Base-by-base conservation (phyloP, 768 basidiomycete species). In the Dacryopinax spathularia region DNA sequence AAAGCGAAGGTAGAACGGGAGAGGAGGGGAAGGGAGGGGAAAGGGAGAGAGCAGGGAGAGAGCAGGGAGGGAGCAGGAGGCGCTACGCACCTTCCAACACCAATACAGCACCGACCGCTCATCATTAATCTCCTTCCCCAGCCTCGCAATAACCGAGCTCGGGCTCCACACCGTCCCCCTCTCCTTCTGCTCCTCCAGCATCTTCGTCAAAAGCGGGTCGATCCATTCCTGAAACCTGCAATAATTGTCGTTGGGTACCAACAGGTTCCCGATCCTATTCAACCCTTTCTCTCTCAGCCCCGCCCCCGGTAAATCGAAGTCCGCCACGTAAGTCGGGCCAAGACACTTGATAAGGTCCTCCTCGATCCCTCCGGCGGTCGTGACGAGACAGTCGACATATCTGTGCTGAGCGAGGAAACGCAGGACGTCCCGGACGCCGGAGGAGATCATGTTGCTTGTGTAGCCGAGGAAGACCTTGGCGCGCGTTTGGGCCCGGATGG, bases 141-240 rank as follows among this genome's bases (percentile, higher is more conserved):
- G 77, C 62, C 96, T 78, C 29, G 80, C 82, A 69, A 98, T 96
- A 72, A 99, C 92, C 15, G 84, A 81, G 71, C 93, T 95, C n/a
- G 96, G 96, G 1, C 88, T 84, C 96, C 96, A 98, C 62, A 86
- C 80, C 65, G 74, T 72, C 31, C 85, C 84, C 41, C 75, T 79
- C 63, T 78, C 75, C 67, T 84, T 82, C 75, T 99, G 96, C 71
- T 99, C 96, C 12, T 77, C 81, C 33, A 97, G 81, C 91, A 99
- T 91, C 33, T 77, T 71, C 71, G 98, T 88, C 39, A 99, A 81
- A 63, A 97, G 89, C 1, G 96, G 96, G 20, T 84, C 85, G n/a
- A 98, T 82, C 96, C 96, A 99, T 73, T 98, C 95, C 75, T 99
- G 96, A 69, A 98, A 99, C 70, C 89, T 88, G 84, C 96, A 98